A percentile compares a stretch with the other conserved stretches of the same genome.
Conservation (phyloP, 768 basidiomycete genomes). For the Amanita pallidorosea region DNA sequence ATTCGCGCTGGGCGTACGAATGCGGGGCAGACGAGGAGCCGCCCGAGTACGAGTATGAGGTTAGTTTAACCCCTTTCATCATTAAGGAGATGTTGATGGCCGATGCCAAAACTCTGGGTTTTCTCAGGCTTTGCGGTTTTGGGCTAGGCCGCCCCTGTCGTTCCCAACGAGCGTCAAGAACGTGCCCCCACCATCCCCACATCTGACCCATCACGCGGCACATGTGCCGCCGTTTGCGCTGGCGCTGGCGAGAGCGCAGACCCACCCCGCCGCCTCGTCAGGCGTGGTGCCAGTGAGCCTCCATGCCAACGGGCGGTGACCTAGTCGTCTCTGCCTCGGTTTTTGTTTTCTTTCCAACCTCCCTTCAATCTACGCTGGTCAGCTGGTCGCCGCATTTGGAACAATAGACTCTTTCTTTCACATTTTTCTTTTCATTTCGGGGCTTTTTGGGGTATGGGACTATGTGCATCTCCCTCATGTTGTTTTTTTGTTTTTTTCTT, state of each 20-base stretch:
- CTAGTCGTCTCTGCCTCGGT: not conserved
- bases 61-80: not conserved
- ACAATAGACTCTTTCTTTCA: not conserved
- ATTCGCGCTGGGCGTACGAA: not conserved
- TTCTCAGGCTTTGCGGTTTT: not conserved
- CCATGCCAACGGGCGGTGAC: not conserved
- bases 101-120: too few relatives aligned
- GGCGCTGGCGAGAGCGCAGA: not conserved
- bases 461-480: not conserved
- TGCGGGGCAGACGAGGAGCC: not conserved
- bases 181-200: not conserved
- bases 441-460: not conserved
- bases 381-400: not conserved
- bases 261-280: not conserved
- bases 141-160: not conserved
- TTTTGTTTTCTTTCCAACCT: not conserved
- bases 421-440: not conserved
- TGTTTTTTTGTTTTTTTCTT: not conserved
- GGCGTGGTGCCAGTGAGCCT: not conserved
- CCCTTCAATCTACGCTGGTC: not conserved
- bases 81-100: not conserved
- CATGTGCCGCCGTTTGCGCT: not conserved
- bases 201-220: not conserved
- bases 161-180: not conserved
- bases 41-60: conserved; percentile 1